Evolutionary conservation across 1,284 basidiomycete species (phyloP), one percentile per base, ranked within the genome.

Genomic region (Rhodotorula glutinis): DNA sequence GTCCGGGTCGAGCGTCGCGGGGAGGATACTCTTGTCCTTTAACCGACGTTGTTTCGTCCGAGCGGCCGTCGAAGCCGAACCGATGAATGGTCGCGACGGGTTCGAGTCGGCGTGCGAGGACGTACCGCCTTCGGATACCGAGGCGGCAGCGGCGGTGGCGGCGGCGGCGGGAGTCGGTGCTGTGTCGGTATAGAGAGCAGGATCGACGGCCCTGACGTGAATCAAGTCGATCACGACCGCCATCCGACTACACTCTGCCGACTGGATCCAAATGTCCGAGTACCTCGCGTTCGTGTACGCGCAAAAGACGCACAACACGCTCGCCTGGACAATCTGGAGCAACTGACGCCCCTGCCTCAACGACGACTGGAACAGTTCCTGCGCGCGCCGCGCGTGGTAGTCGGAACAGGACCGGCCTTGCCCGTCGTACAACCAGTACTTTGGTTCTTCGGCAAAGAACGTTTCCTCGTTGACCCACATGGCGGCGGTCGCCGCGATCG

Each of bases 211-310:
- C 10, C 61, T 53, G 10, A 64, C 43, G 41, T 63, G 62, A 40
- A 61, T 67, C 14, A 63, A 38, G 2, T 52, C 86, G 38, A 91
- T 81, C 10, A 89, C 89, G n/a, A 90, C 82, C 30, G 88, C 87
- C n/a, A 90, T 87, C 19, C 90, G 83, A 29, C 87, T 88, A 75
- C 89, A 87, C 74, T 91, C 89, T 16, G 86, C 89, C 33, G 88
- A 87, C 78, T 89, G 89, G 56, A 91, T 88, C 90, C 89, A 92
- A 9, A 91, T 87, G 78, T 92, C 90, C 17, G 91, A 88, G 88
- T 90, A 92, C 16, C 89, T 84, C 4, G 90, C 90, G 77, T 91
- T 88, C 67, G 90, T 87, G 77, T 91, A 92, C 72, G 90, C 89
- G 79, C 89, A 91, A 88, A 90, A 92, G 4, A 87, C 89, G 43